These are phyloP conservation scores for Colletotrichum sp. DNA, from an alignment of 2,329 filamentous ascomycete species.

Conservation along the genomic window DNA sequence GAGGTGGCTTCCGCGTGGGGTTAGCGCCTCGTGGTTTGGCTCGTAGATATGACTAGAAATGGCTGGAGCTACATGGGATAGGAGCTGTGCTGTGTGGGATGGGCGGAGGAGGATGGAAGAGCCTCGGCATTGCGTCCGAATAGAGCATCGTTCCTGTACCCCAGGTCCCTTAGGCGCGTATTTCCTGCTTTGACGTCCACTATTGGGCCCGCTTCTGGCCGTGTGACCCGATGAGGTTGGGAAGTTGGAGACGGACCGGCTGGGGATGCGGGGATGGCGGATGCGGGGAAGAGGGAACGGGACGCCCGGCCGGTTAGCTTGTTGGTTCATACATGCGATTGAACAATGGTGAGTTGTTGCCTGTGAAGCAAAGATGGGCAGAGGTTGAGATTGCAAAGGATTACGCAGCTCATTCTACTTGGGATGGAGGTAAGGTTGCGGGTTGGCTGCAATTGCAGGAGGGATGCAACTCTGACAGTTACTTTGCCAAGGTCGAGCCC, in stretches of 20 bases:
- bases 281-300: background rate
- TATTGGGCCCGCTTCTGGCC: background rate
- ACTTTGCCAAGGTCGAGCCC: background rate
- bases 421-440: background rate
- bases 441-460: background rate
- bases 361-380: background rate
- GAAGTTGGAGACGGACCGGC: background rate
- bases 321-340: background rate
- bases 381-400: background rate
- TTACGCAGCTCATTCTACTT: background rate
- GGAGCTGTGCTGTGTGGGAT: background rate
- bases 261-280: background rate
- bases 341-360: background rate
- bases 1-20: background rate
- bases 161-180: background rate
- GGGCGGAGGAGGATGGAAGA: background rate
- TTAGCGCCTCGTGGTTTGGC: background rate
- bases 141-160: background rate
- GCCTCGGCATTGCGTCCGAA: conserved; percentile 11
- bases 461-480: background rate
- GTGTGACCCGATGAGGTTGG: background rate
- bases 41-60: background rate
- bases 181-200: background rate
- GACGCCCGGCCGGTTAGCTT: background rate
- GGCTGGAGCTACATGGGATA: background rate